A percentile compares a stretch with the other conserved stretches of the same genome.
Evolutionary conservation across 768 basidiomycete species (phyloP).

Genomic region (Mycena galopus): DNA sequence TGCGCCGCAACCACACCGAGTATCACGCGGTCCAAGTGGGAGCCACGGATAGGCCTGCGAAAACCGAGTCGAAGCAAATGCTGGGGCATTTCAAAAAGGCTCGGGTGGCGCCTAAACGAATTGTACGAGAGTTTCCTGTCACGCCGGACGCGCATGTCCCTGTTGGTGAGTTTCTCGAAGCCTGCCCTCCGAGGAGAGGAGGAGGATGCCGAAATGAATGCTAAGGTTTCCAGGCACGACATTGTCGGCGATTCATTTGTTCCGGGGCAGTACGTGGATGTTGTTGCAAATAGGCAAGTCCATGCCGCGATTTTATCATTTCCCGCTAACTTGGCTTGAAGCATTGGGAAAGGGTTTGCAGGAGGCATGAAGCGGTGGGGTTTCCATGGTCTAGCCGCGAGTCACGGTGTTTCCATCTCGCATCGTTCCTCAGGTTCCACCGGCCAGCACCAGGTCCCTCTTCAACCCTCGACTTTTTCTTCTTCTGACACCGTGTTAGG

Average conservation of each 20-base stretch:
- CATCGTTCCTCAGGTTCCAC: slow-evolving; percentile 95
- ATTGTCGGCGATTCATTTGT: slow-evolving; percentile 95
- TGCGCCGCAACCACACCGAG: slow-evolving; percentile 74
- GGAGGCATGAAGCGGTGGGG: slow-evolving; percentile 98
- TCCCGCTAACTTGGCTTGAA: slow-evolving; percentile 46
- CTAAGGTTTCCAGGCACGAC: slow-evolving; percentile 75
- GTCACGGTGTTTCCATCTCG: slow-evolving; percentile 96
- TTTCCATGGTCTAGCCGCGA: slow-evolving; percentile 90
- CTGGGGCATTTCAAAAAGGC: slow-evolving; percentile 91
- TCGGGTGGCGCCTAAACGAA: slow-evolving; percentile 83
- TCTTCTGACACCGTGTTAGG: slow-evolving; percentile 60
- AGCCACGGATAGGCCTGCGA: slow-evolving; percentile 78
- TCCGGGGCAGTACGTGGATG: slow-evolving; percentile 95
- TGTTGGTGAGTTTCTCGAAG: slow-evolving; percentile 70
- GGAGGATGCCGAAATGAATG: background rate
- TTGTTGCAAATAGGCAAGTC: slow-evolving; percentile 29
- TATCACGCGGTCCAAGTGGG: slow-evolving; percentile 97
- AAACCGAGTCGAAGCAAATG: slow-evolving; percentile 84
- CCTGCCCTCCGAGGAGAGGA: too few species aligned
- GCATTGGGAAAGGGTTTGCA: slow-evolving; percentile 97
- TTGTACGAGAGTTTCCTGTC: slow-evolving; percentile 90
- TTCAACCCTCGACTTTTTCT: background rate
- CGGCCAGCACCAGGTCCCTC: slow-evolving; percentile 89
- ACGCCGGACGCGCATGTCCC: slow-evolving; percentile 91
- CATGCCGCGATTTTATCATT: background rate